Evolutionary conservation across 1,139 yeast genomes (phyloP), one percentile per base, ranked within the genome.

Genomic region (Hansenula sp.): DNA sequence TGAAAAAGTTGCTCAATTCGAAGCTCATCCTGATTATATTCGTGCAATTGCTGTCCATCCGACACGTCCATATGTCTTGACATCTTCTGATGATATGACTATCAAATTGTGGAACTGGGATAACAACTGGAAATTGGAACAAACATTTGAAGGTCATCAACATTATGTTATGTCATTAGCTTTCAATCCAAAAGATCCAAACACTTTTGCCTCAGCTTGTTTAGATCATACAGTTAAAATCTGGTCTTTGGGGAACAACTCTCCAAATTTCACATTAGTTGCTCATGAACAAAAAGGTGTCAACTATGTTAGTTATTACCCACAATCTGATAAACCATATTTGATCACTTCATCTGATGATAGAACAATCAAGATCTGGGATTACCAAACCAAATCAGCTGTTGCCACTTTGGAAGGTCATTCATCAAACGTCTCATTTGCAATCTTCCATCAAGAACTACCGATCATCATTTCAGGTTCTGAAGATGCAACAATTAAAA

Each of bases 21-120:
- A 94, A 67, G 98, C 97, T 6, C 98, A 92, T 60, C 96, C 96
- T 7, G 98, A 94, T 64, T 94, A 92, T 63, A 86, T 92, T 57
- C 82, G 98, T 63, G 79, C 87, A 40, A 77, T 92, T 53, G 92
- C 96, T 9, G 95, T 92, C 32, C 98, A 92, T 65, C 97, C 97
- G 35, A 74, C 94, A 29, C 86, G 86, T 64, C 94, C 97, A 18
- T 86, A 85, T 55, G 73, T 92, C 39, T 72, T 92, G 55, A 85
- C 97, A 6, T 87, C 92, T 38, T 83, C 95, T 39, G 98, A 92
- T 66, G 98, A 92, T 63, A 79, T 86, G 69, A 77, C 95, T 32
- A 78, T 94, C 60, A 89, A 83, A 65, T 73, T 90, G 61, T 92
- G 98, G 97, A 89, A 94, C 65, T 92, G 97, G 97, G 97, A 92